These are phyloP conservation scores for Larix kaempferi DNA, from an alignment of 75 land plant species.

Conservation along the genomic window DNA sequence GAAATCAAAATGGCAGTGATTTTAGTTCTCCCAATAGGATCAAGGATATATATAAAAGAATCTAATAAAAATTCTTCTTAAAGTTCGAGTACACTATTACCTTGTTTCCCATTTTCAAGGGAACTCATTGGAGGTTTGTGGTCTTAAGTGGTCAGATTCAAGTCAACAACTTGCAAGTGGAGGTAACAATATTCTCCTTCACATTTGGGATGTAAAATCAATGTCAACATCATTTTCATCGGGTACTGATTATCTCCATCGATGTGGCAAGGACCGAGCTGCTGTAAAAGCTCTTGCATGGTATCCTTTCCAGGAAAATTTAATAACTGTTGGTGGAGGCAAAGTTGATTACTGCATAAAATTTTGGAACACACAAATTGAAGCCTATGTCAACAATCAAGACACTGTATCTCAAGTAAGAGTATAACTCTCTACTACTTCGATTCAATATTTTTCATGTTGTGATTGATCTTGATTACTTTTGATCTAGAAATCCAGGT, in stretches of 20 bases:
- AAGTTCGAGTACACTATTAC: conserved; percentile 42
- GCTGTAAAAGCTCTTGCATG: conserved; percentile 82
- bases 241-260: not conserved
- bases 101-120: conserved; percentile 15
- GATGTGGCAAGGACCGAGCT: conserved; percentile 35
- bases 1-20: too few species aligned
- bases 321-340: conserved; percentile 80
- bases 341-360: conserved; percentile 62
- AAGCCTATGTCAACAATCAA: conserved; percentile 39
- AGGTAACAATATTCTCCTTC: conserved; percentile 80
- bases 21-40: too few species aligned
- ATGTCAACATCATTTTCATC: conserved; percentile 9
- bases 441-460: not conserved
- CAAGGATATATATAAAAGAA: too few species aligned
- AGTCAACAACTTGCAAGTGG: conserved; percentile 82
- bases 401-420: conserved; percentile 61
- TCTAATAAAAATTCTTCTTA: not conserved
- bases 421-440: not conserved
- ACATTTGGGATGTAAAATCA: conserved; percentile 72
- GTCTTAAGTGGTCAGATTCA: conserved; percentile 65
- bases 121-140: conserved; percentile 61
- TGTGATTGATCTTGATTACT: not conserved
- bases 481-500: conserved; percentile 32
- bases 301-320: conserved; percentile 55
- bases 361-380: conserved; percentile 74